Conservation (phyloP, 495 filamentous ascomycete species). For the Trichocladium uniseriatum region DNA sequence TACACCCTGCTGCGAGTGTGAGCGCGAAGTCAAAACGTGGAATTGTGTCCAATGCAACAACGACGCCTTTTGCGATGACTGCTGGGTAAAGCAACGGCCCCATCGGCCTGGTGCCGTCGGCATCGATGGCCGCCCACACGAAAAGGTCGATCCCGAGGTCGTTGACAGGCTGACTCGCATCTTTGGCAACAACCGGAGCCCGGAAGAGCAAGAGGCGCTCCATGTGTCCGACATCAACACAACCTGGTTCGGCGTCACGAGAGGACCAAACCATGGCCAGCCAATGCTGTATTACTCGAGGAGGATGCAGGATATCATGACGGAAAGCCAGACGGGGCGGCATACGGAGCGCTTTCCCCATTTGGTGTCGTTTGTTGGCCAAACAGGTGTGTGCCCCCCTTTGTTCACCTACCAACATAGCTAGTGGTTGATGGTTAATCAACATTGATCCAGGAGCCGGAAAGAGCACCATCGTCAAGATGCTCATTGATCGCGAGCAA, state of each 20-base stretch:
- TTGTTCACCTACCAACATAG: too few species aligned
- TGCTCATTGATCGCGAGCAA: conserved; percentile 37
- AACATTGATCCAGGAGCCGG: conserved; percentile 47
- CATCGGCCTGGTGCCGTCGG: conserved; percentile 11
- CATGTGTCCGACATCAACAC: conserved; percentile 35
- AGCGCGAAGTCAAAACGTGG: neutral
- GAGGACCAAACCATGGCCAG: conserved; percentile 20
- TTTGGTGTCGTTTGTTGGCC: conserved; percentile 42
- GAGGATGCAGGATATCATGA: conserved; percentile 34
- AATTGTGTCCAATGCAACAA: conserved; percentile 8
- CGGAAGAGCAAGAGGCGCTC: conserved; percentile 23
- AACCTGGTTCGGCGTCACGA: conserved; percentile 40
- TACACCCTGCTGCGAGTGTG: neutral
- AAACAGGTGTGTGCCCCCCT: conserved; percentile 5
- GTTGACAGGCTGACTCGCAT: conserved; percentile 23
- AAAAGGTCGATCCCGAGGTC: conserved; percentile 24
- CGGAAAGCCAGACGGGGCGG: conserved; percentile 24
- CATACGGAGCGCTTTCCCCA: conserved; percentile 30
- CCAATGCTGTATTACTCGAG: conserved; percentile 32
- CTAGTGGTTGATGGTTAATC: too few species aligned
- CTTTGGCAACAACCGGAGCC: conserved; percentile 17
- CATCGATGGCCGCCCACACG: conserved; percentile 13
- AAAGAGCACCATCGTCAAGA: conserved; percentile 49
- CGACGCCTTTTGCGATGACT: conserved; percentile 5
- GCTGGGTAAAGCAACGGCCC: conserved; percentile 5